Evolutionary conservation across 1,139 yeast species (phyloP).

Genomic region (Geotrichum aggregatum): DNA sequence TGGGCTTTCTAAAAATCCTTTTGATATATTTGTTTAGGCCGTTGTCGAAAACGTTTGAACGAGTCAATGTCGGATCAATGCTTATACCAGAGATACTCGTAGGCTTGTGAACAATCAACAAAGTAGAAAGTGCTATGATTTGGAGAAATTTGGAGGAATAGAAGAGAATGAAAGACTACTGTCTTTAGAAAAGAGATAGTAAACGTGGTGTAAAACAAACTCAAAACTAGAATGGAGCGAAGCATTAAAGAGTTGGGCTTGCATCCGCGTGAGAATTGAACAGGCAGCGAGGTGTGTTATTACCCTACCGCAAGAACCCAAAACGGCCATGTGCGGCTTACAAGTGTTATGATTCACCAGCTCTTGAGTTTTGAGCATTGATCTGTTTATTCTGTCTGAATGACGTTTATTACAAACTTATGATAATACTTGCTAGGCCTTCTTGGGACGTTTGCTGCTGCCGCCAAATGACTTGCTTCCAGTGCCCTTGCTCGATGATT

Average conservation of each 20-base stretch:
- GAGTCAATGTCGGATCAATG: neutral
- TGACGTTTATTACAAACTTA: neutral
- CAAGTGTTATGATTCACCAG: too few relatives aligned
- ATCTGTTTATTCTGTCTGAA: neutral
- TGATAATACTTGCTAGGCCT: neutral
- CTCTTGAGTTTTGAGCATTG: too few relatives aligned
- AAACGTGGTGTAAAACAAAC: neutral
- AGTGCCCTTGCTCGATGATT: neutral
- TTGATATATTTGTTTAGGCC: neutral
- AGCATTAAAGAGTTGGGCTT: constrained; percentile 1
- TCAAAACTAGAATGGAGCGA: neutral
- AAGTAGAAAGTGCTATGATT: neutral
- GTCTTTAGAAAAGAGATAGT: too few relatives aligned
- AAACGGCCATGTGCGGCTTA: neutral
- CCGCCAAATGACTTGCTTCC: neutral
- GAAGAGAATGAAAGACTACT: too few relatives aligned
- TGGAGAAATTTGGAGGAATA: neutral
- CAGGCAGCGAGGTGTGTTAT: neutral
- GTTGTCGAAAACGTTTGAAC: neutral
- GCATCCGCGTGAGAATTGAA: neutral
- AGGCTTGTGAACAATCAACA: neutral
- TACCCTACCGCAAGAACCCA: neutral
- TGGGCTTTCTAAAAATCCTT: neutral
- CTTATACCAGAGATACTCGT: neutral
- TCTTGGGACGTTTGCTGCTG: neutral